phyloP scores from a whole-genome alignment of 805 yeast species.

The Metschnikowia kunwiensis region DNA sequence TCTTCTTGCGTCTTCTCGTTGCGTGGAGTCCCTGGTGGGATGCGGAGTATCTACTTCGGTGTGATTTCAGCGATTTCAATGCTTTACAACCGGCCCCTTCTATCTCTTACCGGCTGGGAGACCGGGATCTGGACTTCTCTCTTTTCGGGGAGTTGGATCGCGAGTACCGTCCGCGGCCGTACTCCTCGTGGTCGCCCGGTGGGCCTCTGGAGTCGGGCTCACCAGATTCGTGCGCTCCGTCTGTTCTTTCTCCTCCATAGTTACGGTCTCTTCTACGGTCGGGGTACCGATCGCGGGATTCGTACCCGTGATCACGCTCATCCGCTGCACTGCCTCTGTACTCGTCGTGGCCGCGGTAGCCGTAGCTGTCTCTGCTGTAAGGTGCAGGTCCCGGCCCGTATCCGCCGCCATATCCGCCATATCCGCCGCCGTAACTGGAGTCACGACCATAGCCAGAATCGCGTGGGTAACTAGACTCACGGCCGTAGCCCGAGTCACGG shows the following conservation, averaged over 20 bases:
- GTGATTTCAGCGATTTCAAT: no score
- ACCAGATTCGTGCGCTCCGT: slow-evolving; percentile 15
- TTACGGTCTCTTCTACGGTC: slow-evolving; percentile 14
- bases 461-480: no score
- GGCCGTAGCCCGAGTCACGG: slow-evolving; percentile 16
- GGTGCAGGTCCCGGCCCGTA: slow-evolving; percentile 5
- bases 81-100: neutral
- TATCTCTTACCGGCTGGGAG: slow-evolving; percentile 22
- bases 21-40: no score
- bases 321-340: slow-evolving; percentile 20
- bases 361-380: slow-evolving; percentile 16
- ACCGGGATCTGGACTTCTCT: slow-evolving; percentile 39
- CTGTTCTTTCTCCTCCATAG: slow-evolving; percentile 16
- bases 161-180: slow-evolving; percentile 26
- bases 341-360: slow-evolving; percentile 20
- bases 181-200: slow-evolving; percentile 14
- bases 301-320: slow-evolving; percentile 20
- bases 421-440: slow-evolving; percentile 19
- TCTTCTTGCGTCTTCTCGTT: no score
- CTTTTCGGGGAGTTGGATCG: slow-evolving; percentile 35
- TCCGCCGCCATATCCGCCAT: slow-evolving; percentile 12
- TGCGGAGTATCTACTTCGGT: no score
- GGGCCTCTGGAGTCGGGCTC: slow-evolving; percentile 10
- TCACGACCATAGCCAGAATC: slow-evolving; percentile 18
- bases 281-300: slow-evolving; percentile 20